Conservation (phyloP, 108 stramenopile species). For the Stephanodiscus triporus region DNA sequence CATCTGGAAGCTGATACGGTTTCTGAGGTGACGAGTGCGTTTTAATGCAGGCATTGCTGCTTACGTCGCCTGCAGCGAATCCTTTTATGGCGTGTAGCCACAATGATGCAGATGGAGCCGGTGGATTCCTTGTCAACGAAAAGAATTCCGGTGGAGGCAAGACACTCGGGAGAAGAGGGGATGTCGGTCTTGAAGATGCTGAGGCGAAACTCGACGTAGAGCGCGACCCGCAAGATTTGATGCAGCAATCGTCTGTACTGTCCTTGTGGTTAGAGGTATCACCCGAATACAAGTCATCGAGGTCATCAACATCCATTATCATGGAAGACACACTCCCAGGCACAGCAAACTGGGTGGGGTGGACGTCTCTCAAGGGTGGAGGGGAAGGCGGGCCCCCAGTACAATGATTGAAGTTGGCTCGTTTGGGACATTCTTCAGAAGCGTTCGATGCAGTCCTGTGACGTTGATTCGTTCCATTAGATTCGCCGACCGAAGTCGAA, state of each 20-base stretch:
- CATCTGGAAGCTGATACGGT: constrained; percentile 2
- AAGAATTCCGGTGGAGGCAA: constrained; percentile 42
- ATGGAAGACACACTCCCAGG: constrained; percentile 3
- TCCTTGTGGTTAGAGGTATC: constrained; percentile 24
- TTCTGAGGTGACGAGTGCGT: background rate
- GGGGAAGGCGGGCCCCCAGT: background rate
- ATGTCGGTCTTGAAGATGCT: constrained; percentile 25
- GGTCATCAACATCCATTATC: constrained; percentile 29
- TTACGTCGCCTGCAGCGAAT: background rate
- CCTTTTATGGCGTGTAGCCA: constrained; percentile 7
- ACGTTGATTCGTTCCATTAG: constrained; percentile 19
- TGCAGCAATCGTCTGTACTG: constrained; percentile 32
- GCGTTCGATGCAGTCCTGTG: constrained; percentile 11
- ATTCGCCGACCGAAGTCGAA: background rate
- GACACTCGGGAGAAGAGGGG: constrained; percentile 40
- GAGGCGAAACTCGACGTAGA: constrained; percentile 65
- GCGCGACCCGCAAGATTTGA: constrained; percentile 39
- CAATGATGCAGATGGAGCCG: constrained; percentile 14
- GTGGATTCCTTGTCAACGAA: constrained; percentile 20
- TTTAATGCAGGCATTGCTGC: background rate
- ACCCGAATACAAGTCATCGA: constrained; percentile 15
- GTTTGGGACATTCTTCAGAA: background rate
- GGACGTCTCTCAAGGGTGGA: constrained; percentile 29
- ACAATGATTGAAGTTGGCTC: background rate
- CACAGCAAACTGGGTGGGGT: constrained; percentile 11